A percentile compares a stretch with the other conserved stretches of the same genome.
These are phyloP conservation scores for Rosa rugosa DNA, from an alignment of 306 rosid species.

Conservation along the genomic window DNA sequence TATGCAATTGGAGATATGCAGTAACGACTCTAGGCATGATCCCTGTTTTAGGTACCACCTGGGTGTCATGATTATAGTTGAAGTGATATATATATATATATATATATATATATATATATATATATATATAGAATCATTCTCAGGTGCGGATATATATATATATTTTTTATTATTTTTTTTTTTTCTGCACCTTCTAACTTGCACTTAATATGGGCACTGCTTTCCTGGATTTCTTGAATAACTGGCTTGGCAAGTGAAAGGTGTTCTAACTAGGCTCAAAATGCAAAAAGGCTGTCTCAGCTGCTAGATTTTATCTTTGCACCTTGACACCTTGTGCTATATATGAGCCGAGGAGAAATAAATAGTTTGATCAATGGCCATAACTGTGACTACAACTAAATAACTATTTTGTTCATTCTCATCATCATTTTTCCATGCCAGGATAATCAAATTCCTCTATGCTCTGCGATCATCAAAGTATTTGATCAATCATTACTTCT, in stretches of 20 bases:
- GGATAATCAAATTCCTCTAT: not conserved
- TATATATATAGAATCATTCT: too few species aligned
- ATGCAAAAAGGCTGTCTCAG: not conserved
- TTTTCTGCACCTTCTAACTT: not conserved
- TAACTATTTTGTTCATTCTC: not conserved
- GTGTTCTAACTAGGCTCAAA: not conserved
- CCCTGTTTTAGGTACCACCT: not conserved
- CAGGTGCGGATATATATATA: too few species aligned
- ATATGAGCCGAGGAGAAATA: not conserved
- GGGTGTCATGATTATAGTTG: not conserved
- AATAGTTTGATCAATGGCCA: not conserved
- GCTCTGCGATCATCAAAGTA: not conserved
- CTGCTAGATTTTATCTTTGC: not conserved
- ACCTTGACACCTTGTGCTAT: not conserved
- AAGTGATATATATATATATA: not conserved
- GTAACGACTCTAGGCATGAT: not conserved
- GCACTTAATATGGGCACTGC: not conserved
- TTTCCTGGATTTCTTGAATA: not conserved
- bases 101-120: too few species aligned
- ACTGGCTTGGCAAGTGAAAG: not conserved
- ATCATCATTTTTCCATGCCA: not conserved
- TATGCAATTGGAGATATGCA: not conserved
- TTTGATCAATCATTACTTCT: not conserved
- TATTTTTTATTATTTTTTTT: not conserved
- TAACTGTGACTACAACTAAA: not conserved